phyloP scores from a whole-genome alignment of 2,329 filamentous ascomycete genomes.

The Ilyonectria destructans region DNA sequence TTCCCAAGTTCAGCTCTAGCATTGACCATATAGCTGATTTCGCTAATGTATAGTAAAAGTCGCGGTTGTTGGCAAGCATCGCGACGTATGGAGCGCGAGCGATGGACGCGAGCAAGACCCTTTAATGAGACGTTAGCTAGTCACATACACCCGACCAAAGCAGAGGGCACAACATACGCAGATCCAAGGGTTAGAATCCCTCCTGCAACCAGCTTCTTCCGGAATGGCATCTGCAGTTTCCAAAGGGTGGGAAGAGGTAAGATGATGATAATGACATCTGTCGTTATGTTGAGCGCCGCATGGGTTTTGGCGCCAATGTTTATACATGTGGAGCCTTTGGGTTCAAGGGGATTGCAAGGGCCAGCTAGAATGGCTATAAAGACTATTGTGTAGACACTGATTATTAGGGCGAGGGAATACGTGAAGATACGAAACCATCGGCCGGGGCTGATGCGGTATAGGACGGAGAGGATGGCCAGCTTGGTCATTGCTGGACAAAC shows the following conservation, averaged over 20 bases:
- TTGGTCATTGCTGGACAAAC: conserved; percentile 25
- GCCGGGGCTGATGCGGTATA: conserved; percentile 21
- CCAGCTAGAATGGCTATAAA: conserved; percentile 12
- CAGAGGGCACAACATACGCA: conserved; percentile 13
- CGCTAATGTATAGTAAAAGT: conserved; percentile 21
- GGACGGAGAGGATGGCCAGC: conserved; percentile 21
- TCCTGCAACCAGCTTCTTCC: conserved; percentile 24
- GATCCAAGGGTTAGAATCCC: conserved; percentile 25
- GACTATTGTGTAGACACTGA: conserved; percentile 8
- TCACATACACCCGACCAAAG: no score
- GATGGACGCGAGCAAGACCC: conserved; percentile 27
- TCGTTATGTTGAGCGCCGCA: conserved; percentile 25
- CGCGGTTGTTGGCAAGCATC: conserved; percentile 2
- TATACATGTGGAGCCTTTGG: conserved; percentile 3
- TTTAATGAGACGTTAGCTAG: not conserved
- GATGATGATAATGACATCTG: conserved; percentile 25
- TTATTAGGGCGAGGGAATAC: not conserved
- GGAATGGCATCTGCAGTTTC: conserved; percentile 21
- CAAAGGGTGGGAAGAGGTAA: conserved; percentile 24
- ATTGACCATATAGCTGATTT: conserved; percentile 26
- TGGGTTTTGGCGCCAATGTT: conserved; percentile 24
- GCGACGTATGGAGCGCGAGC: conserved; percentile 27
- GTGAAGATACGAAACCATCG: conserved; percentile 13
- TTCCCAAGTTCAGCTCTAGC: conserved; percentile 20
- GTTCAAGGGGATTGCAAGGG: conserved; percentile 23